Conservation (phyloP, 306 rosid species). For the Trichosanthes cucumerina region DNA sequence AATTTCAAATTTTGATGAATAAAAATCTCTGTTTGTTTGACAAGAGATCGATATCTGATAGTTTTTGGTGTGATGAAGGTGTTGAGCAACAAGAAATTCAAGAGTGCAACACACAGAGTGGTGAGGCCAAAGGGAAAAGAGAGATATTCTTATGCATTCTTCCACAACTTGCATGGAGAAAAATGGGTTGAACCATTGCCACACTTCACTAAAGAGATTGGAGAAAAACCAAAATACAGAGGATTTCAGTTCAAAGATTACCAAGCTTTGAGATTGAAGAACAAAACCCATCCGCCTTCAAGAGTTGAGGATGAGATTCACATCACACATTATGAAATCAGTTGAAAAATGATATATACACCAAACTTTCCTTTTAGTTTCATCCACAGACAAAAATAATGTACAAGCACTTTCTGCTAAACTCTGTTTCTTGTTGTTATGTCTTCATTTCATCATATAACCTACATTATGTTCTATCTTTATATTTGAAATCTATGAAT, state of each 20-base stretch:
- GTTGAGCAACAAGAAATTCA: conserved; percentile 35
- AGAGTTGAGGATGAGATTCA: conserved; percentile 27
- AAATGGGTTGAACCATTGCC: conserved; percentile 46
- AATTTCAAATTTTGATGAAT: not conserved
- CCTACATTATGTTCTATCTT: not conserved
- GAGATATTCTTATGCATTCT: conserved; percentile 31
- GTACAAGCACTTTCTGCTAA: not conserved
- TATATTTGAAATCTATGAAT: not conserved
- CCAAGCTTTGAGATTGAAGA: conserved; percentile 26
- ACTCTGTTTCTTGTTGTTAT: not conserved
- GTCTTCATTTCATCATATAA: not conserved
- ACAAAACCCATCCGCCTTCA: conserved; percentile 39
- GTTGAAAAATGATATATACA: not conserved
- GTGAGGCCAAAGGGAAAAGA: conserved; percentile 24
- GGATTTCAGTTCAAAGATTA: conserved; percentile 36
- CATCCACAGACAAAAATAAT: not conserved
- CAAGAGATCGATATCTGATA: no score
- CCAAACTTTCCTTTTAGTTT: not conserved
- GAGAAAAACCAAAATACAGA: conserved; percentile 35
- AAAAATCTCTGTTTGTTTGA: not conserved
- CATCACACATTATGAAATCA: conserved; percentile 34
- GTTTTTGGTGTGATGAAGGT: conserved; percentile 16
- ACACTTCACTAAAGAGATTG: conserved; percentile 32
- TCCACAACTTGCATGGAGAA: conserved; percentile 31
- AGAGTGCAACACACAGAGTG: conserved; percentile 44